Conservation (phyloP, 768 basidiomycete genomes). For the Pleurotus pulmonarius region DNA sequence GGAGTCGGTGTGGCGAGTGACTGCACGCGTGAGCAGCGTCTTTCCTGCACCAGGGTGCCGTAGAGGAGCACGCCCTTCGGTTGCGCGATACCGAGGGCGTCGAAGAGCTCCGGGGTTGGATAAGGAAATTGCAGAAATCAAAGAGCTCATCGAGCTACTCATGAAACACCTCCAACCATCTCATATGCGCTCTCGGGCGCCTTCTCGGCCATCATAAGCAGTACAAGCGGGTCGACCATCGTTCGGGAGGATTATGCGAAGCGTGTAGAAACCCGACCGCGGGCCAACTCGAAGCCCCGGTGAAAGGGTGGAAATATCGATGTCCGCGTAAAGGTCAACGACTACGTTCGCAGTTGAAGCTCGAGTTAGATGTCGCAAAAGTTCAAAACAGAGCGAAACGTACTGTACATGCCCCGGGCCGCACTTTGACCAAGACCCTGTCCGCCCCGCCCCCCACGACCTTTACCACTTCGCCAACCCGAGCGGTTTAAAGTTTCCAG, state of each 20-base stretch:
- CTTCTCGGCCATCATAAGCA: constrained; percentile 99
- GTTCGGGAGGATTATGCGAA: constrained; percentile 95
- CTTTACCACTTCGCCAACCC: constrained; percentile 95
- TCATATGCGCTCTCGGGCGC: constrained; percentile 99
- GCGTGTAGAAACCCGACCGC: constrained; percentile 92
- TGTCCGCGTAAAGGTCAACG: constrained; percentile 88
- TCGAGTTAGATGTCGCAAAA: background rate
- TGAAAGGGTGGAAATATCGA: constrained; percentile 75
- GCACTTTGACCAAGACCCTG: constrained; percentile 96
- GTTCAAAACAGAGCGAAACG: constrained; percentile 25
- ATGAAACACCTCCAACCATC: constrained; percentile 99
- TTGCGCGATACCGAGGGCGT: constrained; percentile 93
- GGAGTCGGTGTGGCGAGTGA: constrained; percentile 97
- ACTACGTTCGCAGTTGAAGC: constrained; percentile 47
- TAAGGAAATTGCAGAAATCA: too few relatives aligned
- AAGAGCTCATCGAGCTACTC: too few relatives aligned
- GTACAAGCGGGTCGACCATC: constrained; percentile 98
- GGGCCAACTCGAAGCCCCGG: constrained; percentile 90
- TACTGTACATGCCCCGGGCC: constrained; percentile 99
- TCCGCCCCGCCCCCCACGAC: constrained; percentile 99
- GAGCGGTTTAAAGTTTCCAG: too few relatives aligned
- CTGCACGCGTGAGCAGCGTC: constrained; percentile 90
- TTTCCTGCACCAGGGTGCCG: constrained; percentile 97
- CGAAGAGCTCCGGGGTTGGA: constrained; percentile 96
- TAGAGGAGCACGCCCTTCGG: constrained; percentile 96